Conservation (phyloP, 257 asterid genomes). For the Solanum pinnatisectum region DNA sequence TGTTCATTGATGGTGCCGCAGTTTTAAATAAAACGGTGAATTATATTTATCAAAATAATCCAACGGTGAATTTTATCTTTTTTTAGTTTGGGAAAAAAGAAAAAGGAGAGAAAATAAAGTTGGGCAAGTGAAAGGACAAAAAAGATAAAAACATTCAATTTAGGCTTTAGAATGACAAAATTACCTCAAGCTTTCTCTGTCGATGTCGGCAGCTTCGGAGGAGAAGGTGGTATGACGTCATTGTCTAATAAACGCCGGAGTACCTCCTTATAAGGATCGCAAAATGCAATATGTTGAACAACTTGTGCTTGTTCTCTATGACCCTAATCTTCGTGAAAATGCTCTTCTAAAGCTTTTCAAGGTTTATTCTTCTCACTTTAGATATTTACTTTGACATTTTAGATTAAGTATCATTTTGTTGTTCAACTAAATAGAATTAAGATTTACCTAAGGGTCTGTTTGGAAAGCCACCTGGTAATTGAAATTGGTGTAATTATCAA, state of each 20-base stretch:
- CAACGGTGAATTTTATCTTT: not conserved
- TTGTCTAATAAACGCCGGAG: slow-evolving; percentile 9
- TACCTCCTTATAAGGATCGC: slow-evolving; percentile 33
- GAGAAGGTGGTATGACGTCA: not conserved
- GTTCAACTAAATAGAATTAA: not conserved
- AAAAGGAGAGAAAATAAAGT: not conserved
- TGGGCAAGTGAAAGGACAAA: not conserved
- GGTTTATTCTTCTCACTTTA: not conserved
- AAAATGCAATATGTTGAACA: slow-evolving; percentile 46
- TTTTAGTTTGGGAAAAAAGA: not conserved
- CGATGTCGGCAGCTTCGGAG: slow-evolving; percentile 12
- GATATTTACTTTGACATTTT: not conserved
- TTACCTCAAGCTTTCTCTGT: slow-evolving; percentile 25
- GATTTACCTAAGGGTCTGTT: not conserved
- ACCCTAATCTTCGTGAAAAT: slow-evolving; percentile 1
- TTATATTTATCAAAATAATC: not conserved
- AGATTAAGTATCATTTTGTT: not conserved
- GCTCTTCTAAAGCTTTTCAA: slow-evolving; percentile 14
- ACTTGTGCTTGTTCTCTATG: slow-evolving; percentile 13
- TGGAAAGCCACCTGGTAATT: too few relatives aligned
- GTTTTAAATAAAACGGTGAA: not conserved
- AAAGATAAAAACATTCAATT: not conserved
- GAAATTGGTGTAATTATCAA: too few relatives aligned
- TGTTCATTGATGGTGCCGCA: not conserved
- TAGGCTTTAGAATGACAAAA: slow-evolving; percentile 14